Percentiles rank a stretch among this genome's conserved stretches.
These are phyloP conservation scores for Nakaseomyces sp. DNA, from an alignment of 1,139 yeast species.

Conservation along the genomic window DNA sequence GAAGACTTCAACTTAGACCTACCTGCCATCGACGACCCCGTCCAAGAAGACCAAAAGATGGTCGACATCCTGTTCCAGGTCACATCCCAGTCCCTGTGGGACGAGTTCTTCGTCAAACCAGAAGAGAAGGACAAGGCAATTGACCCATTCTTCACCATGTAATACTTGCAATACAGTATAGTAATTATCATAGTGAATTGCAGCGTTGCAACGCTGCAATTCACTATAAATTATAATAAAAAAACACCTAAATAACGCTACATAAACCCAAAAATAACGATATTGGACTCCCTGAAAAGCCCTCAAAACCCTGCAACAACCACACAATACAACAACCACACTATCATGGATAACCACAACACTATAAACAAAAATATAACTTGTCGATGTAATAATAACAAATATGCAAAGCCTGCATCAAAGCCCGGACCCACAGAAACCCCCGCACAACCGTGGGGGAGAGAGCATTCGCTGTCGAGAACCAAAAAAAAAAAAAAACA, in stretches of 20 bases:
- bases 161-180: neutral
- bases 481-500: neutral
- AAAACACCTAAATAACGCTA: too few species aligned
- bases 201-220: too few species aligned
- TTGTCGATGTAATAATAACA: too few species aligned
- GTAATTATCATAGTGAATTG: too few species aligned
- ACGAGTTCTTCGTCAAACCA: conserved; percentile 46
- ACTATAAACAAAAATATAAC: too few species aligned
- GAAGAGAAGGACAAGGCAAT: neutral
- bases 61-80: conserved; percentile 57
- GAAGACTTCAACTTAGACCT: conserved; percentile 1
- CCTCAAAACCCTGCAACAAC: too few species aligned
- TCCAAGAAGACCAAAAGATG: conserved; percentile 33
- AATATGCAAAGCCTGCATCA: neutral
- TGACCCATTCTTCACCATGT: conserved; percentile 1
- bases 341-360: too few species aligned
- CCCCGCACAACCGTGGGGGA: neutral
- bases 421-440: neutral
- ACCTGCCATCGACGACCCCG: neutral
- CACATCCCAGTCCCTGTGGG: conserved; percentile 70
- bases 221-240: too few species aligned
- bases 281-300: too few species aligned
- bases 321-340: too few species aligned
- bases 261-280: too few species aligned
- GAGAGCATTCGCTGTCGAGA: neutral